A percentile compares a stretch with the other conserved stretches of the same genome.
Conservation (phyloP, 2,329 filamentous ascomycete species). For the Dactylellina drechsleri region DNA sequence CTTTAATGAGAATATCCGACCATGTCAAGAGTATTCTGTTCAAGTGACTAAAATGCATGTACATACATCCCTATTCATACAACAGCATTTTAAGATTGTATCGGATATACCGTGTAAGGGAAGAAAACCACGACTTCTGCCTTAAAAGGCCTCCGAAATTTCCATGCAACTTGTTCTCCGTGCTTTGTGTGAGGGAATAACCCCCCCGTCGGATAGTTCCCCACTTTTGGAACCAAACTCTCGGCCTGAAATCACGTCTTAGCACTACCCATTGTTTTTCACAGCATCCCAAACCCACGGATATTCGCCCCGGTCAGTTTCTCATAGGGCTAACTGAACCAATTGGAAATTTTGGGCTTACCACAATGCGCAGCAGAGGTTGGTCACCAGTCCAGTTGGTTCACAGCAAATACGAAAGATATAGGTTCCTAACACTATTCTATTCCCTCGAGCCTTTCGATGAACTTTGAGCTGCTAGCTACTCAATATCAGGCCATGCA, state of each 20-base stretch:
- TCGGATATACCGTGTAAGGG: slow-evolving; percentile 44
- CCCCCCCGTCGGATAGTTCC: slow-evolving; percentile 21
- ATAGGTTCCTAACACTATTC: too few species aligned
- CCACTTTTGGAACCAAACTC: slow-evolving; percentile 22
- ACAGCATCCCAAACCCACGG: slow-evolving; percentile 49
- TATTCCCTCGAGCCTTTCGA: background rate
- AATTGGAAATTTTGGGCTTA: too few species aligned
- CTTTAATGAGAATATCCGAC: too few species aligned
- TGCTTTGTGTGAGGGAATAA: slow-evolving; percentile 39
- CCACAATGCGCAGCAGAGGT: too few species aligned
- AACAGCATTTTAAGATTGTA: slow-evolving; percentile 7
- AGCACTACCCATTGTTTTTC: slow-evolving; percentile 9
- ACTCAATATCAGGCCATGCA: background rate
- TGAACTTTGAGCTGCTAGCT: background rate
- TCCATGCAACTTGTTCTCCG: slow-evolving; percentile 10
- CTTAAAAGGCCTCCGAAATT: slow-evolving; percentile 33
- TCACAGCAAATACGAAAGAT: too few species aligned
- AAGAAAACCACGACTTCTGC: slow-evolving; percentile 41
- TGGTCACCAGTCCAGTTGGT: too few species aligned
- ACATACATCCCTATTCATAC: slow-evolving; percentile 2
- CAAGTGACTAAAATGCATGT: slow-evolving; percentile 9
- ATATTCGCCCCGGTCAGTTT: slow-evolving; percentile 29
- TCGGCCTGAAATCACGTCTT: slow-evolving; percentile 20
- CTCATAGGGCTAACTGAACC: slow-evolving; percentile 37
- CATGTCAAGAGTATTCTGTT: slow-evolving; percentile 1